phyloP scores from a whole-genome alignment of 1,284 basidiomycete genomes.

The Rugosomyces carneus region DNA sequence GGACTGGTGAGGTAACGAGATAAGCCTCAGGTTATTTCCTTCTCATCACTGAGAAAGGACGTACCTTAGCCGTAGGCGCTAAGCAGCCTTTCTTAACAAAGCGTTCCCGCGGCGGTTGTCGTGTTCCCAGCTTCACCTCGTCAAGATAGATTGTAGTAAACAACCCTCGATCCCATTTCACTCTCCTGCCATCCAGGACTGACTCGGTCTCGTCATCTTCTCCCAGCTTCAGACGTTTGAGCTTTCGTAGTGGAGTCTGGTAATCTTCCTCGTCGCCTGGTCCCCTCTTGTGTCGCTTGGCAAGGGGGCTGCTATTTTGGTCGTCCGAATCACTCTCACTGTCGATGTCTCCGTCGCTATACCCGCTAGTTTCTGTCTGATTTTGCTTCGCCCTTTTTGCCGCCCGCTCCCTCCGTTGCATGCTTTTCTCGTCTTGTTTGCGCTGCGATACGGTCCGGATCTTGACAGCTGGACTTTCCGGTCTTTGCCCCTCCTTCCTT shows the following conservation, averaged over 20 bases:
- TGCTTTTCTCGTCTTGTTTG: conserved; percentile 61
- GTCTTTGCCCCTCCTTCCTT: conserved; percentile 62
- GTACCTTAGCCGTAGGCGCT: conserved; percentile 58
- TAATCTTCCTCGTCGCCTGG: conserved; percentile 84
- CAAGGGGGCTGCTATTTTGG: conserved; percentile 21
- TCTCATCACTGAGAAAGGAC: conserved; percentile 13
- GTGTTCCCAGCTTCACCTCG: conserved; percentile 47
- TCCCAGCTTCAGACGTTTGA: conserved; percentile 30
- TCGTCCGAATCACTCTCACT: conserved; percentile 27
- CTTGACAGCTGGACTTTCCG: conserved; percentile 75
- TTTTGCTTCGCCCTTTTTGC: conserved; percentile 47
- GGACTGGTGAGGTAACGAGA: conserved; percentile 36
- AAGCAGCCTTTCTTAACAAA: conserved; percentile 57
- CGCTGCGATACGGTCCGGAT: conserved; percentile 66
- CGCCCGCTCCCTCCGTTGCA: conserved; percentile 59
- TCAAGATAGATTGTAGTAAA: conserved; percentile 56
- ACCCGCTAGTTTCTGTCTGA: conserved; percentile 21
- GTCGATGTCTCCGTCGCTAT: conserved; percentile 25
- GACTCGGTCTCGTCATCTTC: conserved; percentile 27
- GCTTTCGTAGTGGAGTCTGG: conserved; percentile 50
- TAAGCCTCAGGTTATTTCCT: neutral
- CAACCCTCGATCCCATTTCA: conserved; percentile 77
- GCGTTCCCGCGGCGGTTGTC: conserved; percentile 35
- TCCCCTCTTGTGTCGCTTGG: conserved; percentile 45
- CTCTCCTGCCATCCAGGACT: conserved; percentile 41